Evolutionary conservation across 805 yeast genomes (phyloP), one percentile per base, ranked within the genome.

Genomic region (Candida boleticola): DNA sequence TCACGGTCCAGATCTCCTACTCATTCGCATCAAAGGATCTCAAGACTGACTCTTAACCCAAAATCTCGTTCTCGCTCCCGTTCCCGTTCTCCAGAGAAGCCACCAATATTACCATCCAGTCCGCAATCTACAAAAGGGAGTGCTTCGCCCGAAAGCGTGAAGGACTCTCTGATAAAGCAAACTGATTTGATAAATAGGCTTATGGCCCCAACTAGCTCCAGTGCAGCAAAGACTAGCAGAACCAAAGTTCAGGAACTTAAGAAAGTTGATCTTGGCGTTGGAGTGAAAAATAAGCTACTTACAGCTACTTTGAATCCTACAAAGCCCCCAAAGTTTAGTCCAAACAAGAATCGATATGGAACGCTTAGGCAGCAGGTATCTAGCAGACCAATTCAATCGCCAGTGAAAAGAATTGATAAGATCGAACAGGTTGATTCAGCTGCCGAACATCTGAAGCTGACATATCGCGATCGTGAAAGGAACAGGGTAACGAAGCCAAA

Each of bases 281-380:
- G 36, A 2, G 37, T 51, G 13, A 64, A 57, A 45, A 68, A 66
- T 43, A 57, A 58, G 42, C 64, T 68, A 40, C 54, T 67, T 26
- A 61, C 71, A 0, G 64, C 71, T 1, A 59, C 64, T 5, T 52
- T 68, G 18, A 63, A 63, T 19, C 66, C 71, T 0, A 53, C 58
- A 3, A 60, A 59, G 10, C 58, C 61, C 6, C 57, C 63, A 4
- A 47, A 43, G 21, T 54, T 64, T 25, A 54, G 51, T 30, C 48
- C 50, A 14, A 46, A 41, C 35, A 51, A 43, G 38, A 38, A 50
- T 11, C 41, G 45, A 6, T 31, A 41, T 19, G 48, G 41, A 16
- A 51, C 5, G 13, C 39, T 20, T 29, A 44, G 36, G 11, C 44
- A 26, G 38, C 51, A 23, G 20, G 40, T 25, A 40, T 49, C 36